These are phyloP conservation scores for Penicillium sp. DNA, from an alignment of 2,329 filamentous ascomycete species.

Conservation along the genomic window DNA sequence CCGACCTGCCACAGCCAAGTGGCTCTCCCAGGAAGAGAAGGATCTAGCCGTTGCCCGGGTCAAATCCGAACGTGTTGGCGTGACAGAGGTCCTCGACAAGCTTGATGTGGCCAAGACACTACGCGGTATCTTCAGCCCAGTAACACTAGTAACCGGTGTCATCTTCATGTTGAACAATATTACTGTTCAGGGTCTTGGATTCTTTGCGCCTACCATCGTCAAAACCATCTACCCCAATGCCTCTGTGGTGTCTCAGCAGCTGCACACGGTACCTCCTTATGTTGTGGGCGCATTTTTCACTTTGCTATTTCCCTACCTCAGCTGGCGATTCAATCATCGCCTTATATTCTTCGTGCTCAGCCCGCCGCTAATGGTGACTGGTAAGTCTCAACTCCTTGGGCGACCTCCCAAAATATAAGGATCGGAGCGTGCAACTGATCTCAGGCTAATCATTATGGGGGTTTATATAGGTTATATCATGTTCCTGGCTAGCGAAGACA, in stretches of 20 bases:
- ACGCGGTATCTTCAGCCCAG: slow-evolving; percentile 62
- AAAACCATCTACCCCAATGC: slow-evolving; percentile 62
- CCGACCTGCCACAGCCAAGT: slow-evolving; percentile 63
- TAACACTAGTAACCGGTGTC: slow-evolving; percentile 55
- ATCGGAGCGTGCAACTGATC: not conserved
- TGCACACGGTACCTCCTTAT: slow-evolving; percentile 69
- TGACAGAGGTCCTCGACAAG: slow-evolving; percentile 62
- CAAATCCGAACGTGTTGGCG: slow-evolving; percentile 64
- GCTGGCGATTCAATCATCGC: slow-evolving; percentile 59
- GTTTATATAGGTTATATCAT: slow-evolving; percentile 56
- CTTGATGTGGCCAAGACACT: slow-evolving; percentile 59
- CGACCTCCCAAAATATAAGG: not conserved
- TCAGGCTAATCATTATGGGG: not conserved
- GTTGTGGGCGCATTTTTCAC: slow-evolving; percentile 66
- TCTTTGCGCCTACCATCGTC: slow-evolving; percentile 70
- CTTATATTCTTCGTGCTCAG: slow-evolving; percentile 59
- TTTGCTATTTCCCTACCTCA: slow-evolving; percentile 58
- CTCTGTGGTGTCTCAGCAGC: slow-evolving; percentile 61
- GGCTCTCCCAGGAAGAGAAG: slow-evolving; percentile 65
- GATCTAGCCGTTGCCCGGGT: slow-evolving; percentile 64
- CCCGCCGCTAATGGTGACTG: slow-evolving; percentile 63
- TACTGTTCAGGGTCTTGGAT: slow-evolving; percentile 67
- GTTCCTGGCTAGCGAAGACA: slow-evolving; percentile 58
- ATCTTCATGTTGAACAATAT: slow-evolving; percentile 66
- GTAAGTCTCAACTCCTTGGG: not conserved